Evolutionary conservation across 768 basidiomycete species (phyloP).

Genomic region (Rhodotorula paludigena): DNA sequence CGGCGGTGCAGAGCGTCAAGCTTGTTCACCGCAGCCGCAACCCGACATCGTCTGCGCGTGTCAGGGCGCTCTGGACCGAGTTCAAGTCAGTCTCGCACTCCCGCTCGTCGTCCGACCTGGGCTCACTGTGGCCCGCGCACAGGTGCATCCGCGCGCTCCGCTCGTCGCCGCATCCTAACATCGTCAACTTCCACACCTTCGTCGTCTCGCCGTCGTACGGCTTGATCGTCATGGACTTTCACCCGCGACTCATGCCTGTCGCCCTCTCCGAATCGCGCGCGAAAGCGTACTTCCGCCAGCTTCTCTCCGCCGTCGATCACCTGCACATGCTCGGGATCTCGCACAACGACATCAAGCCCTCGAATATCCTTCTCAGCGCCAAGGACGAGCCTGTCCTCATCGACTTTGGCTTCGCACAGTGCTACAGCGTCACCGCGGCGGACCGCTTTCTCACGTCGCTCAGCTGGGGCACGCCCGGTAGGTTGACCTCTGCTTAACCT

Average conservation of each 20-base stretch:
- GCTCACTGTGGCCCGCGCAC: not conserved
- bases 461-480: slow-evolving; percentile 63
- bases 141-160: slow-evolving; percentile 74
- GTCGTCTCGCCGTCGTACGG: slow-evolving; percentile 39
- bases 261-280: slow-evolving; percentile 75
- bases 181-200: slow-evolving; percentile 88
- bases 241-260: slow-evolving; percentile 80
- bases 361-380: slow-evolving; percentile 80
- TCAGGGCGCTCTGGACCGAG: slow-evolving; percentile 67
- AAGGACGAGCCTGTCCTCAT: slow-evolving; percentile 71
- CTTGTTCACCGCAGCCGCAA: slow-evolving; percentile 79
- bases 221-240: slow-evolving; percentile 64
- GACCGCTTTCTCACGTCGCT: slow-evolving; percentile 29
- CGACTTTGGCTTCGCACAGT: slow-evolving; percentile 94
- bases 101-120: not conserved
- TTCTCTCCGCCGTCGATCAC: slow-evolving; percentile 76
- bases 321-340: slow-evolving; percentile 59
- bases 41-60: slow-evolving; percentile 78
- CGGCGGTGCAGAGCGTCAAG: slow-evolving; percentile 57
- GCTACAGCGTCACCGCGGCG: slow-evolving; percentile 52
- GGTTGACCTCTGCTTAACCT: slow-evolving; percentile 45
- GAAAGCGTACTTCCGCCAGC: slow-evolving; percentile 71
- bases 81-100: slow-evolving; percentile 38
- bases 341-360: slow-evolving; percentile 78
- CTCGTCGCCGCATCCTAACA: slow-evolving; percentile 78